Percentiles rank a stretch among this genome's conserved stretches.
Evolutionary conservation across 2,329 filamentous ascomycete genomes (phyloP).

Genomic region (Paecilomyces sp.): DNA sequence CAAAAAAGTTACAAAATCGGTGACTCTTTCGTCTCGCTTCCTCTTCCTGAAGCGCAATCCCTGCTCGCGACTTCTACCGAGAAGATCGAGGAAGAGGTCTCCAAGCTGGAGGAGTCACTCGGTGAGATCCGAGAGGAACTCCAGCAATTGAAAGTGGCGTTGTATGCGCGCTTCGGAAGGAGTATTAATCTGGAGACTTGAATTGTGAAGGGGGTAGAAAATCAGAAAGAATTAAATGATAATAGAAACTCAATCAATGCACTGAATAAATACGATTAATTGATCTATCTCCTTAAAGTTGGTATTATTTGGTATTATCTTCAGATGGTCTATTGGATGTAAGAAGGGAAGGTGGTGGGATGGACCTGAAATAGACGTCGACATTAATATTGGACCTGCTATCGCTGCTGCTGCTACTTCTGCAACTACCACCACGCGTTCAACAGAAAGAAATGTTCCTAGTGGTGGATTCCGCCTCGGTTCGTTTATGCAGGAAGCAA

Average conservation of each 20-base stretch:
- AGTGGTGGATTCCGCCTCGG: too few species aligned
- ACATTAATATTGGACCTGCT: neutral
- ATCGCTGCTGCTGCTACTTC: neutral
- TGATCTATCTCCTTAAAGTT: too few species aligned
- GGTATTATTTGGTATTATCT: too few species aligned
- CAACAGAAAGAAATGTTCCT: too few species aligned
- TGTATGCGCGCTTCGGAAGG: constrained; percentile 91
- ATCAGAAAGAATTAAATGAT: neutral
- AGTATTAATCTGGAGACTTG: constrained; percentile 95
- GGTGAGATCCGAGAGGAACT: constrained; percentile 74
- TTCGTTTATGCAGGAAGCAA: too few species aligned
- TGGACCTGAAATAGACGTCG: too few species aligned
- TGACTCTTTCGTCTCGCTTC: constrained; percentile 86
- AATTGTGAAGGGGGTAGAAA: constrained; percentile 12
- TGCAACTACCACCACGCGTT: too few species aligned
- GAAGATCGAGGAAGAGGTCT: constrained; percentile 69
- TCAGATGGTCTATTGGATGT: too few species aligned
- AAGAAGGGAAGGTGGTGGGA: too few species aligned
- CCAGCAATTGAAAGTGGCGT: constrained; percentile 77
- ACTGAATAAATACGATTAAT: too few species aligned
- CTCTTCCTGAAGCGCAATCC: constrained; percentile 77
- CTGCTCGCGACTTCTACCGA: constrained; percentile 67
- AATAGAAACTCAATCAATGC: neutral
- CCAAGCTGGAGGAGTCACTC: constrained; percentile 68
- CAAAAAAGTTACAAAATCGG: constrained; percentile 84